Evolutionary conservation across 257 asterid species (phyloP).

Genomic region (Perilla frutescens): DNA sequence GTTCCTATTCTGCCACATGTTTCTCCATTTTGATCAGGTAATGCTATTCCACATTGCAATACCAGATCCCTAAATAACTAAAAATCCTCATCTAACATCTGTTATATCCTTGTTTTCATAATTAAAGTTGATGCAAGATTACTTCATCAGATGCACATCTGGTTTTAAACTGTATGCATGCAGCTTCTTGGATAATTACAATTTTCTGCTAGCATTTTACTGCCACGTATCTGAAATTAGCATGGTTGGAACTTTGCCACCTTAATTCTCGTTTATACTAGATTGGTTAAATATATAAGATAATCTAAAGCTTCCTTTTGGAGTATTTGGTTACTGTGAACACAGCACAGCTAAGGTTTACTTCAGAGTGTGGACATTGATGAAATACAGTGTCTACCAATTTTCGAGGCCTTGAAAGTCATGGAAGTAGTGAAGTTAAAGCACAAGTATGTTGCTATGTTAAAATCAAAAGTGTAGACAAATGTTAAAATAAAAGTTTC

Average conservation of each 20-base stretch:
- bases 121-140: conserved; percentile 10
- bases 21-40: conserved; percentile 83
- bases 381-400: neutral
- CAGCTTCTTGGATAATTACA: neutral
- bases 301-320: neutral
- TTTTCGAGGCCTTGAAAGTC: too few species aligned
- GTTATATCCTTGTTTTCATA: neutral
- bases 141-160: neutral
- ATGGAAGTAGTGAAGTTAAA: too few species aligned
- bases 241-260: conserved; percentile 1
- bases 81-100: too few species aligned
- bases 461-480: too few species aligned
- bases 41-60: conserved; percentile 24
- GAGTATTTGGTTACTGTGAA: neutral
- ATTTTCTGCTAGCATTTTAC: conserved; percentile 13
- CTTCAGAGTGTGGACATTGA: neutral
- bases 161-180: neutral
- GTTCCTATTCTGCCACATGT: conserved; percentile 81
- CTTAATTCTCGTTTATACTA: neutral
- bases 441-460: too few species aligned
- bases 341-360: neutral
- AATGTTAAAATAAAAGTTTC: too few species aligned
- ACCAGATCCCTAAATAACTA: too few species aligned
- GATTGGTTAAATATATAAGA: neutral
- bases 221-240: conserved; percentile 5